These are phyloP conservation scores for Fraxinus dipetala DNA, from an alignment of 305 asterid genomes.

Conservation along the genomic window DNA sequence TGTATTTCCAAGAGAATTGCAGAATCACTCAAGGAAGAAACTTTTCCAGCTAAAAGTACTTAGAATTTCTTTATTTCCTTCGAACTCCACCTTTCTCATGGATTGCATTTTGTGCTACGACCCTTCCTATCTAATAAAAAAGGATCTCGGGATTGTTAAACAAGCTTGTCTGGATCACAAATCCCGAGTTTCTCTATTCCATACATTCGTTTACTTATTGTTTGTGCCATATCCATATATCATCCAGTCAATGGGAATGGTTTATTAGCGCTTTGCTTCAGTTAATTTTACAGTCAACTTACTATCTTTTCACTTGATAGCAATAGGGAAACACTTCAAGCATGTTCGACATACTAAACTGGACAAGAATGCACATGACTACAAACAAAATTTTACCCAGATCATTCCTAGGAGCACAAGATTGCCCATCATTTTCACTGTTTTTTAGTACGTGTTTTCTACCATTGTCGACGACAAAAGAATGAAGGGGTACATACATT, in stretches of 20 bases:
- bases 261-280: not conserved
- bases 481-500: not conserved
- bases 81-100: not conserved
- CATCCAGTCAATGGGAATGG: not conserved
- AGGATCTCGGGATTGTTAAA: not conserved
- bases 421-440: not conserved
- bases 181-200: not conserved
- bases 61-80: not conserved
- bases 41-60: not conserved
- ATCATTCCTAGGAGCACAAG: not conserved
- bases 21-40: conserved; percentile 26
- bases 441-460: not conserved
- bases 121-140: not conserved
- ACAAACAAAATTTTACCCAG: not conserved
- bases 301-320: not conserved
- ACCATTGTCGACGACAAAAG: not conserved
- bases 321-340: not conserved
- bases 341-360: not conserved
- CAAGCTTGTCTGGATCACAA: not conserved
- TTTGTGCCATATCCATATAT: not conserved
- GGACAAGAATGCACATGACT: not conserved
- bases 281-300: not conserved
- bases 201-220: not conserved
- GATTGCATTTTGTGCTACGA: not conserved
- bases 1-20: conserved; percentile 68